A percentile compares a stretch with the other conserved stretches of the same genome.
These are phyloP conservation scores for Neurospora pannonica DNA, from an alignment of 495 filamentous ascomycete genomes.

Conservation along the genomic window DNA sequence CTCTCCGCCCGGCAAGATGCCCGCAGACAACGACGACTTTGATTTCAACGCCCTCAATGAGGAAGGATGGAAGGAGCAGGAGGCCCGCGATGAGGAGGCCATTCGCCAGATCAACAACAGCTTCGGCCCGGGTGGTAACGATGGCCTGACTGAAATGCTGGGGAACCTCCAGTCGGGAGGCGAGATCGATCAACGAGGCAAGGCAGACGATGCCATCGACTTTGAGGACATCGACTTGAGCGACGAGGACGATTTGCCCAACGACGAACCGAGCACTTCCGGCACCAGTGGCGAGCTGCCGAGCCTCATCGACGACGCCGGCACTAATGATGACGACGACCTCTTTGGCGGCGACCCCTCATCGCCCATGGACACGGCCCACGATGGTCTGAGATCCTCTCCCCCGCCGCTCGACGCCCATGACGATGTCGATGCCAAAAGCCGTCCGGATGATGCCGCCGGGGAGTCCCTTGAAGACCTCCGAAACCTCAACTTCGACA, in stretches of 20 bases:
- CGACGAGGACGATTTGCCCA: conserved; percentile 46
- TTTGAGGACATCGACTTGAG: conserved; percentile 85
- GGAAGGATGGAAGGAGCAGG: conserved; percentile 19
- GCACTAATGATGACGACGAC: conserved; percentile 41
- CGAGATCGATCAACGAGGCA: conserved; percentile 26
- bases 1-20: conserved; percentile 12
- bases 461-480: conserved; percentile 19
- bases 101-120: conserved; percentile 12
- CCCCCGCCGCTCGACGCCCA: conserved; percentile 26
- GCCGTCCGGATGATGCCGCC: conserved; percentile 11
- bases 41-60: conserved; percentile 13
- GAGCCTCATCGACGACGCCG: conserved; percentile 39
- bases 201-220: conserved; percentile 48
- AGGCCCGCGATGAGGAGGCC: conserved; percentile 16
- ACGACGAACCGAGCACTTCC: conserved; percentile 27
- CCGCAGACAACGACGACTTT: conserved; percentile 9
- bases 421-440: conserved; percentile 17
- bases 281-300: conserved; percentile 30
- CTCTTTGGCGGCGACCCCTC: conserved; percentile 38
- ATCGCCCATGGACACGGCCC: conserved; percentile 22
- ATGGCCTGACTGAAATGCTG: conserved; percentile 7
- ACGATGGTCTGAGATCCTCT: conserved; percentile 22
- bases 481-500: conserved; percentile 36
- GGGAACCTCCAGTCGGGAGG: conserved; percentile 16
- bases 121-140: conserved; percentile 2